Base-by-base conservation (phyloP, 805 yeast genomes). In the Ogataea henricii region DNA sequence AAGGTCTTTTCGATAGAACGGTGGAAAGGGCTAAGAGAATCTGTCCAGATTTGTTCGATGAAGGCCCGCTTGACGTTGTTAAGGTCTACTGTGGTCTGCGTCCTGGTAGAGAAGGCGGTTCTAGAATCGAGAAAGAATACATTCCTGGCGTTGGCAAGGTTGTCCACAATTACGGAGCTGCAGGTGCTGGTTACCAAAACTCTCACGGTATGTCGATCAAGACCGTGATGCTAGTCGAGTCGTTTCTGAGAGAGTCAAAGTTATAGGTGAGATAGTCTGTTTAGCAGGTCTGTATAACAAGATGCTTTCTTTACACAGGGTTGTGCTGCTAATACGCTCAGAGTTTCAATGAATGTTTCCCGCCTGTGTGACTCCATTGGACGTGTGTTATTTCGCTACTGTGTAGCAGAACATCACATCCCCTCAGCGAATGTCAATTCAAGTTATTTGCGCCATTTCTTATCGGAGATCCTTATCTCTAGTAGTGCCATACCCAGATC, bases 161-260 rank as follows among this genome's bases (percentile, higher is more conserved):
- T 18, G 73, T 83, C 20, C 89, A 84, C 62, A 79, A 78, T 57
- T 84, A 83, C 61, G 89, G 89, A 2, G 86, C 88, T 25, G 88
- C 81, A 7, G 89, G 89, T 25, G 80, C 87, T 20, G 94, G 94
- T 0, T 86, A 79, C 64, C 95, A 88, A 68, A 47, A 44, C 36
- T 43, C 47, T n/a, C 52, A 47, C 25, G 56, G 56, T 18, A 49
- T 49, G 53, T 46, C 53, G n/a, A 30, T 38, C 23, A 46, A 49
- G 39, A 43, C 78, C 3, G 70, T 73, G 14, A 47, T 54, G 41
- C 55, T 72, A 14, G 72, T 70, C 1, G 60, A 64, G 4, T 56
- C 62, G 14, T 64, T 57, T 20, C 44, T 62, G 27, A 53, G 47
- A 13, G 45, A 45, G 29, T 26, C 45, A 6, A 47, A 51, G 21